Percentiles rank a stretch among this genome's conserved stretches.
These are phyloP conservation scores for Fusarium pseudocircinatum DNA, from an alignment of 2,329 filamentous ascomycete genomes.

Conservation along the genomic window DNA sequence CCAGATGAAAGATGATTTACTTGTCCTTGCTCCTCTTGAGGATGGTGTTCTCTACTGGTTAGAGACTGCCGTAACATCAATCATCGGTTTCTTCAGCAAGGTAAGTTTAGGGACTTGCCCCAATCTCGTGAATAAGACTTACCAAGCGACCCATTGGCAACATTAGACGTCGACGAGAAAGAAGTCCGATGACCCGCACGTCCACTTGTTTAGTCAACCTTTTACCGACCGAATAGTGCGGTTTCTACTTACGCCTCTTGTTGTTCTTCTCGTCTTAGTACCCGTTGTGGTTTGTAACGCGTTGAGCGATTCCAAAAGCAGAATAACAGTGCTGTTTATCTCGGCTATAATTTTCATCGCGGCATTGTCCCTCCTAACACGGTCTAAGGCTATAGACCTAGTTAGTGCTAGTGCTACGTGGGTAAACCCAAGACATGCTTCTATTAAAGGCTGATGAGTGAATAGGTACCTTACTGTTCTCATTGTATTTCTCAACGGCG, in stretches of 20 bases:
- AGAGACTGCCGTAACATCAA: rapidly evolving
- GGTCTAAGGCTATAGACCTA: neutral
- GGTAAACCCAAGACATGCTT: rapidly evolving
- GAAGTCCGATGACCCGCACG: neutral
- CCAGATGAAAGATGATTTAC: neutral
- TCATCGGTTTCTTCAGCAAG: neutral
- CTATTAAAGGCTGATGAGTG: rapidly evolving
- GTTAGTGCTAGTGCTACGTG: neutral
- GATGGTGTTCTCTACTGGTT: neutral
- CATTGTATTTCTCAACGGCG: neutral
- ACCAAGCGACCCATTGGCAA: neutral
- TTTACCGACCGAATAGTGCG: neutral
- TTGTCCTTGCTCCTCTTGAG: neutral
- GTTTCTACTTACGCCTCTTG: neutral
- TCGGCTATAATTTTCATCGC: neutral
- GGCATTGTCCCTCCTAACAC: neutral
- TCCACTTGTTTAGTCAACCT: neutral
- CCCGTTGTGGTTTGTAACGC: neutral
- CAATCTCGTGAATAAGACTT: neutral
- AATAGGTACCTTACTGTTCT: neutral
- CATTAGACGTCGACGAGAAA: neutral
- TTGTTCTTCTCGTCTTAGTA: neutral
- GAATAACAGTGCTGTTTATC: neutral
- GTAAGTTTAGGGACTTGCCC: neutral
- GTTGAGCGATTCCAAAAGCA: neutral